phyloP scores from a whole-genome alignment of 2,329 filamentous ascomycete genomes.

The Colletotrichum liriopes region DNA sequence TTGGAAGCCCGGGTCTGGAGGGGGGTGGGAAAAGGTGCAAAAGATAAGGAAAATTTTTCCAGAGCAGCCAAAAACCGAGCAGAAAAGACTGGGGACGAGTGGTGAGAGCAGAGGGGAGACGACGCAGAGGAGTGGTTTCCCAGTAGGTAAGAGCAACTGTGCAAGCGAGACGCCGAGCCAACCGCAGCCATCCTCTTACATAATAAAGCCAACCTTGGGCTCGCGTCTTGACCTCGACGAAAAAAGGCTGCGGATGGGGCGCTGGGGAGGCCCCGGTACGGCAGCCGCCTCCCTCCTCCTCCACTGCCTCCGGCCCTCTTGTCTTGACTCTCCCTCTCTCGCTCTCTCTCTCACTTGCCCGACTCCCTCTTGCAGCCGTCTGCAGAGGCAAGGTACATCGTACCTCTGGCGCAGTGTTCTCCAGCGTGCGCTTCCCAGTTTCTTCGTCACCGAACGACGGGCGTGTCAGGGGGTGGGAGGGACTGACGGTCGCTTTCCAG shows the following conservation, averaged over 20 bases:
- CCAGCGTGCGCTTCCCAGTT: constrained; percentile 2
- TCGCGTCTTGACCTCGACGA: neutral
- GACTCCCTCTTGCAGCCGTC: neutral
- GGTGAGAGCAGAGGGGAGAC: constrained; percentile 20
- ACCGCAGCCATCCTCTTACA: constrained; percentile 43
- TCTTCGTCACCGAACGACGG: neutral
- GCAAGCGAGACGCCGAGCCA: constrained; percentile 34
- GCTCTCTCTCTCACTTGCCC: too few species aligned
- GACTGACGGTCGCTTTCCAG: constrained; percentile 2
- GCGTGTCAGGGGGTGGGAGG: neutral
- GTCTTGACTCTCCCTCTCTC: neutral
- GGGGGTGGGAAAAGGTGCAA: constrained; percentile 17
- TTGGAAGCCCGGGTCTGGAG: neutral
- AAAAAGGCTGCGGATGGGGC: constrained; percentile 13
- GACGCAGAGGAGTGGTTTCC: constrained; percentile 17
- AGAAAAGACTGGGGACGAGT: constrained; percentile 24
- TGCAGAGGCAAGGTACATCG: too few species aligned
- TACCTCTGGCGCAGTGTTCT: too few species aligned
- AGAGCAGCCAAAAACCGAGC: neutral
- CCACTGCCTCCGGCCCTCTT: neutral
- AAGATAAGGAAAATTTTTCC: constrained; percentile 45
- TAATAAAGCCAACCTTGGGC: constrained; percentile 39
- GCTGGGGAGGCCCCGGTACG: constrained; percentile 24
- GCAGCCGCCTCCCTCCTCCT: neutral
- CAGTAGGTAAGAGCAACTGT: constrained; percentile 39